These are phyloP conservation scores for Phalaenopsis hybrid DNA, from an alignment of 116 monocot genomes.

Conservation along the genomic window DNA sequence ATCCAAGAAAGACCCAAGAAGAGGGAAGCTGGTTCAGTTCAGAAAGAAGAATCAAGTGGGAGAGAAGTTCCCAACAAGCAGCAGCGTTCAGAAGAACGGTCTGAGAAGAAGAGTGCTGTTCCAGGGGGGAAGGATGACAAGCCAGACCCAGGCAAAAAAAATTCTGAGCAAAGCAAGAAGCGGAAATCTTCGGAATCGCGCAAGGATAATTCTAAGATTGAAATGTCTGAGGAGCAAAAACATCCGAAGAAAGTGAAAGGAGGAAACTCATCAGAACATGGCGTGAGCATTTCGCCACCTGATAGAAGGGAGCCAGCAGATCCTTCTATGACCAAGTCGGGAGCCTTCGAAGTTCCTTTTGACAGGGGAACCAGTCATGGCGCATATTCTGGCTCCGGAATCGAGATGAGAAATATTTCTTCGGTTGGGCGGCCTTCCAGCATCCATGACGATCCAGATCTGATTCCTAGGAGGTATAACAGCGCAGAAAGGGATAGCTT, in stretches of 20 bases:
- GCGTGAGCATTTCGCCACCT: slow-evolving; percentile 23
- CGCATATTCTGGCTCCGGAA: neutral
- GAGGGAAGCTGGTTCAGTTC: neutral
- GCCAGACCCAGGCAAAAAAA: neutral
- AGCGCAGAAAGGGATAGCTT: neutral
- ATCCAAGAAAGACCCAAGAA: neutral
- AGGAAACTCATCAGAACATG: neutral
- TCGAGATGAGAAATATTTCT: neutral
- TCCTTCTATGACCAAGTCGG: neutral
- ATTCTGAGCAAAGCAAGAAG: slow-evolving; percentile 1
- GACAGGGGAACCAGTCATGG: neutral
- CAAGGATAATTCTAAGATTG: neutral
- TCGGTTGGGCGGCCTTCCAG: neutral
- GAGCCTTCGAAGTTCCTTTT: neutral
- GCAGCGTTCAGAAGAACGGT: neutral
- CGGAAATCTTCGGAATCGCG: neutral
- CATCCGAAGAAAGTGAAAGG: neutral
- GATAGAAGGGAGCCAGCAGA: neutral
- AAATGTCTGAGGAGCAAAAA: neutral
- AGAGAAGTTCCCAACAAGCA: neutral
- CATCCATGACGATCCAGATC: slow-evolving; percentile 7
- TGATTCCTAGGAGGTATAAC: slow-evolving; percentile 21
- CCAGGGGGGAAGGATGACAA: neutral
- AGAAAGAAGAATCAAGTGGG: slow-evolving; percentile 1
- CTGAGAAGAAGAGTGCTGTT: neutral